These are phyloP conservation scores for Triadica sebifera DNA, from an alignment of 345 rosid species.

Conservation along the genomic window DNA sequence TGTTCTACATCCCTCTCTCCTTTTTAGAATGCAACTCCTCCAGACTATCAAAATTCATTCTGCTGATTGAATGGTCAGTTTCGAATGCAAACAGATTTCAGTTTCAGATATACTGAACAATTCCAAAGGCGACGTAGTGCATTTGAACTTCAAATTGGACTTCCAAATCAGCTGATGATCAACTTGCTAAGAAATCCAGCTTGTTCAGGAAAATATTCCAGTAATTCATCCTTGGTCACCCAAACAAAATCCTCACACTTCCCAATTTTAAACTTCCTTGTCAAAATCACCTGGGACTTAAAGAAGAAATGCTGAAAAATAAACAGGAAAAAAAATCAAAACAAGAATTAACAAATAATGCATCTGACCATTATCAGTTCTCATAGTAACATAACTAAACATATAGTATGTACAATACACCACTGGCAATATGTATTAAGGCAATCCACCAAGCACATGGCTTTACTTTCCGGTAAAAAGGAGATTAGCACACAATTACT, in stretches of 20 bases:
- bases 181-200: slow-evolving; percentile 73
- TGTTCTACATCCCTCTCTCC: background rate
- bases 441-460: background rate
- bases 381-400: background rate
- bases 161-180: slow-evolving; percentile 65
- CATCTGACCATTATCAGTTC: background rate
- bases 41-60: background rate
- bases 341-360: background rate
- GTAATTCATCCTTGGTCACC: slow-evolving; percentile 90
- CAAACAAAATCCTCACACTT: slow-evolving; percentile 78
- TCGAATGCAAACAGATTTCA: background rate
- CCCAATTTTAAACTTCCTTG: slow-evolving; percentile 56
- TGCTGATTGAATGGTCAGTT: background rate
- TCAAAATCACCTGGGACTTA: slow-evolving; percentile 84
- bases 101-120: background rate
- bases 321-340: slow-evolving; percentile 9
- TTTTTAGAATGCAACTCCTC: background rate
- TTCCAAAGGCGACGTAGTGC: background rate
- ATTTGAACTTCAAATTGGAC: slow-evolving; percentile 1
- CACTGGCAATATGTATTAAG: background rate
- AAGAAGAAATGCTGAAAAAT: slow-evolving; percentile 76
- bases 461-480: background rate
- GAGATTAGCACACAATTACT: background rate
- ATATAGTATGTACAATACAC: no score
- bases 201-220: slow-evolving; percentile 80